phyloP scores from a whole-genome alignment of 177 flowering plant genomes.

The Vitis hybrid region DNA sequence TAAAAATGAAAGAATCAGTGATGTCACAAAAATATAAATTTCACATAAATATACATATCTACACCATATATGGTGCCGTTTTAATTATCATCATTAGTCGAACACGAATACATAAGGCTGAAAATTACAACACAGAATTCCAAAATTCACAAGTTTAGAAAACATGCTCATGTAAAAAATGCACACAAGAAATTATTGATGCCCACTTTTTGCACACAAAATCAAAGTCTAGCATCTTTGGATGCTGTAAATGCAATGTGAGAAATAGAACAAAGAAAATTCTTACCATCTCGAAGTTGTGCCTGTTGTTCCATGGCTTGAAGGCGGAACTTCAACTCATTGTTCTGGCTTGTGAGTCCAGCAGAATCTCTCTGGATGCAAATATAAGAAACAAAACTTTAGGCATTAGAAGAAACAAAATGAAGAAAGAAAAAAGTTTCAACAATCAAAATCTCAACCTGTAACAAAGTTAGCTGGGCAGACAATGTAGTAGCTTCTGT shows the following conservation, averaged over 20 bases:
- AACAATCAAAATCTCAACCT: slow-evolving; percentile 32
- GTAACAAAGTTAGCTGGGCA: slow-evolving; percentile 79
- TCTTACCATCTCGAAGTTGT: slow-evolving; percentile 85
- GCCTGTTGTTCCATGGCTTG: slow-evolving; percentile 99
- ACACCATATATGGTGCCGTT: too few species aligned
- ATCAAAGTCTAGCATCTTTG: too few species aligned
- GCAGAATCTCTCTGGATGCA: slow-evolving; percentile 76
- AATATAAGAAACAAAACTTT: not conserved
- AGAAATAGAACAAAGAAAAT: not conserved
- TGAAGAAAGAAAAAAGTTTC: not conserved
- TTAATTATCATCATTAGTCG: too few species aligned
- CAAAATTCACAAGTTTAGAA: too few species aligned
- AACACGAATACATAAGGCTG: too few species aligned
- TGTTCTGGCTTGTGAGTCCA: slow-evolving; percentile 76
- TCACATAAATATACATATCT: too few species aligned
- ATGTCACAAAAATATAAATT: not conserved
- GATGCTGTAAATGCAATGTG: too few species aligned
- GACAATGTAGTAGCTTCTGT: slow-evolving; percentile 53
- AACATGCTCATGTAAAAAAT: too few species aligned
- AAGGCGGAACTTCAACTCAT: slow-evolving; percentile 88
- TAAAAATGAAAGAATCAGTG: too few species aligned
- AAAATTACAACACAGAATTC: too few species aligned
- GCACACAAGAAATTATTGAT: too few species aligned
- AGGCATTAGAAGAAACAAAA: not conserved
- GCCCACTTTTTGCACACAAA: too few species aligned